Conservation (phyloP, 1,284 basidiomycete species). For the Termitomyces sp. region DNA sequence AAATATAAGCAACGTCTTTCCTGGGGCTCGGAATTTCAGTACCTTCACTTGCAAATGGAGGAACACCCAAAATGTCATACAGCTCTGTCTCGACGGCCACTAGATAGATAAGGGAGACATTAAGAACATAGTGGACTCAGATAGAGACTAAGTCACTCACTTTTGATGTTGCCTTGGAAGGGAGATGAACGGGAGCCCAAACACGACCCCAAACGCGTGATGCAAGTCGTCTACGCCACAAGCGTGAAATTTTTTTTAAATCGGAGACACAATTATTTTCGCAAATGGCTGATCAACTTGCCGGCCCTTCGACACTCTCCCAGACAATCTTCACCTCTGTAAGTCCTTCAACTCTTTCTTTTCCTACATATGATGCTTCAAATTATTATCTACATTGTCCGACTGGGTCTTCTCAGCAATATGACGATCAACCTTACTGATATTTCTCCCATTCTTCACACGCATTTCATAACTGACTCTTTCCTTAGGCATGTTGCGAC, state of each 20-base stretch:
- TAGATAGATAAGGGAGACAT: slow-evolving; percentile 23
- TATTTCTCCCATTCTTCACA: slow-evolving; percentile 27
- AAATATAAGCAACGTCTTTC: slow-evolving; percentile 15
- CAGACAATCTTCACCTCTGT: neutral
- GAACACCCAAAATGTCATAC: slow-evolving; percentile 78
- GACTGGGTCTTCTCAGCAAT: slow-evolving; percentile 41
- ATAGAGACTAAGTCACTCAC: slow-evolving; percentile 1
- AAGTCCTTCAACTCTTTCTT: slow-evolving; percentile 5
- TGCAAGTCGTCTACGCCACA: slow-evolving; percentile 15
- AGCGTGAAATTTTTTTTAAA: slow-evolving; percentile 21
- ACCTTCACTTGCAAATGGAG: slow-evolving; percentile 70
- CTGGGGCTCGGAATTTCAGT: slow-evolving; percentile 12
- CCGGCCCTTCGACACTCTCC: neutral
- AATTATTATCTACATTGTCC: slow-evolving; percentile 85
- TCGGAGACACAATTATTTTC: slow-evolving; percentile 24
- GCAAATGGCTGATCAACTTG: too few relatives aligned
- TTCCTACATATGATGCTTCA: slow-evolving; percentile 37
- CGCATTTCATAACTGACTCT: slow-evolving; percentile 11
- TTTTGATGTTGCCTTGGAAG: neutral
- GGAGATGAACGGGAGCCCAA: neutral
- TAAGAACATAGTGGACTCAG: neutral
- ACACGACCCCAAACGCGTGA: slow-evolving; percentile 12
- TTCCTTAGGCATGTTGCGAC: slow-evolving; percentile 11
- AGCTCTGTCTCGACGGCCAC: slow-evolving; percentile 72
- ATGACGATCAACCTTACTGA: slow-evolving; percentile 36